Base-by-base conservation (phyloP, 148 eudicot genomes). In the Selenicereus undatus region DNA sequence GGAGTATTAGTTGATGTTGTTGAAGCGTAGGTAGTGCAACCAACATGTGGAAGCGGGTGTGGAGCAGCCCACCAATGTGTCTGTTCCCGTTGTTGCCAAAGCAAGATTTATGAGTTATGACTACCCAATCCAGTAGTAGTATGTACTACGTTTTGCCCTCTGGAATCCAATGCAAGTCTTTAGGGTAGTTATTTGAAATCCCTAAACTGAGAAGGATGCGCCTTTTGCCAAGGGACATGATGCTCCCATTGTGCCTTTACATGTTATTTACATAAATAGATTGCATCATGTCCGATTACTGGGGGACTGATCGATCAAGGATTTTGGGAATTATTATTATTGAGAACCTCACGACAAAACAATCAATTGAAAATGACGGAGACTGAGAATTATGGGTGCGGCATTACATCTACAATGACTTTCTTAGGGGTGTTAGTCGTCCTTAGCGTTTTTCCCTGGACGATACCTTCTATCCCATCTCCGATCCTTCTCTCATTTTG, bases 381-480 rank as follows among this genome's bases (percentile, higher is more conserved):
- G 68, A 64, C n/a, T 7, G 29, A 64, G 10, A 64, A 7, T 60
- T 60, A 60, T n/a, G 68, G 27, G 6, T n/a, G 10, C 12, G 68
- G 12, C 27, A 22, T 70, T 14, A 30, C 10, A 32, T 68, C 80
- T 21, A 11, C 68, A 36, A 17, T 76, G 11, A 75, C 75, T 1
- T 48, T 81, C 2, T 1, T 76, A 26, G 62, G 30, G 51, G 51
- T 81, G 16, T 11, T 52, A 3, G 30, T 81, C 17, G 30, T 81
- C 11, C 32, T 81, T 7, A 7, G 70, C 9, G 5, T 76, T 36
- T 71, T 81, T n/a, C 83, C 83, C 24, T 76, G 64, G 42, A 68
- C 54, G 5, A 65, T 76, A 39, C 8, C 24, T 8, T 26, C 79
- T 18, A 74, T 22, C 8, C 62, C 76, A n/a, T 74, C 17, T 54